Percentiles rank a stretch among this genome's conserved stretches.
Conservation (phyloP, 495 filamentous ascomycete genomes). For the Penicillium canariense region DNA sequence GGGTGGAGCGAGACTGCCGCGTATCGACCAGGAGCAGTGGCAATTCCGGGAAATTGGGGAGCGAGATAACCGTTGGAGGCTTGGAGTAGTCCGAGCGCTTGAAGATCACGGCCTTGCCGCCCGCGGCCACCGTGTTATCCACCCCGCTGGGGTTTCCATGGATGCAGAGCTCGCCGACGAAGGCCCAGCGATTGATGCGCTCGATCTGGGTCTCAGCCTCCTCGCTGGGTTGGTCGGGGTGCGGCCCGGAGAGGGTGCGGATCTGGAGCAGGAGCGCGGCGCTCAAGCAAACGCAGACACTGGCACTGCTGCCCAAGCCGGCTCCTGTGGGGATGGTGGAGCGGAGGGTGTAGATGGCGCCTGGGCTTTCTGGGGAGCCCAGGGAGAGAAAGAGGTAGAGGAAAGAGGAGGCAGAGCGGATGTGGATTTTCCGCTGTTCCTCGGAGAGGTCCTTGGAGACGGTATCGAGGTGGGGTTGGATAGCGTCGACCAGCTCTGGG, state of each 20-base stretch:
- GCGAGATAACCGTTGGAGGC: slow-evolving; percentile 70
- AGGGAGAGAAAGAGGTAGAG: slow-evolving; percentile 91
- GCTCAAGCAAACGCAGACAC: slow-evolving; percentile 86
- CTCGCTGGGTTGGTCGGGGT: slow-evolving; percentile 77
- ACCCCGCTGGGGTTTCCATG: slow-evolving; percentile 95
- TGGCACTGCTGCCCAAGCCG: slow-evolving; percentile 89
- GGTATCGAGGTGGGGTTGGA: slow-evolving; percentile 68
- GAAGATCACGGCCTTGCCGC: slow-evolving; percentile 91
- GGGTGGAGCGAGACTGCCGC: slow-evolving; percentile 75
- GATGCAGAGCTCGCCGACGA: slow-evolving; percentile 94
- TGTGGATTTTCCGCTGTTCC: slow-evolving; percentile 73
- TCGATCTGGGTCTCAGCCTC: slow-evolving; percentile 85
- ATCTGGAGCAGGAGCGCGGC: slow-evolving; percentile 85
- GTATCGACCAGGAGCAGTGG: slow-evolving; percentile 90
- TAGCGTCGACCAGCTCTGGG: slow-evolving; percentile 69
- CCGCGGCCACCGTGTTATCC: slow-evolving; percentile 93
- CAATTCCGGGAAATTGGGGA: slow-evolving; percentile 84
- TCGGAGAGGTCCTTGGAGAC: slow-evolving; percentile 64
- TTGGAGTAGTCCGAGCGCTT: slow-evolving; percentile 73
- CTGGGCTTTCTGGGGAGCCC: slow-evolving; percentile 70
- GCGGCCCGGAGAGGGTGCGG: slow-evolving; percentile 80
- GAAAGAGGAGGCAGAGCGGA: slow-evolving; percentile 76
- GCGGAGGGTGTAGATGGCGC: slow-evolving; percentile 84
- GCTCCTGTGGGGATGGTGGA: slow-evolving; percentile 93
- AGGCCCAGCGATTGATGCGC: slow-evolving; percentile 95